These are phyloP conservation scores for Ilyonectria destructans DNA, from an alignment of 2,329 filamentous ascomycete species.

Conservation along the genomic window DNA sequence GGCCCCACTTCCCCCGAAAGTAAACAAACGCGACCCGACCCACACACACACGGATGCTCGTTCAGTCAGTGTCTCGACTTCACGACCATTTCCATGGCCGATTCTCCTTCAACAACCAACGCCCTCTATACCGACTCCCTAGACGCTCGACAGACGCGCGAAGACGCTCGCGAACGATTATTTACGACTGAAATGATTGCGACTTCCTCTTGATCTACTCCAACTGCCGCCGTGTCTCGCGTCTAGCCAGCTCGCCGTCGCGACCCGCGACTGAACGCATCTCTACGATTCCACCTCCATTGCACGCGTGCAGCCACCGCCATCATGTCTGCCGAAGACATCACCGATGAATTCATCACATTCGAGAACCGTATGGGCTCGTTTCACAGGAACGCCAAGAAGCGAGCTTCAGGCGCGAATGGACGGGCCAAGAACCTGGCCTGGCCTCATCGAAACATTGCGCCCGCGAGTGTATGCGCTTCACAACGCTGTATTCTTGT, in stretches of 20 bases:
- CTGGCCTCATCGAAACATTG: conserved; percentile 81
- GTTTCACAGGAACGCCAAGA: conserved; percentile 80
- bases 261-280: conserved; percentile 42
- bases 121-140: conserved; percentile 17
- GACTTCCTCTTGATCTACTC: conserved; percentile 33
- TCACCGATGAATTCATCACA: conserved; percentile 70
- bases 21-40: conserved; percentile 55
- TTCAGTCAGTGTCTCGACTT: conserved; percentile 30
- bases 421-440: conserved; percentile 68
- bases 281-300: conserved; percentile 36
- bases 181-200: conserved; percentile 41
- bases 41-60: conserved; percentile 36
- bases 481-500: conserved; percentile 18
- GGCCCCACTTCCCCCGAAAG: conserved; percentile 43
- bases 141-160: conserved; percentile 26
- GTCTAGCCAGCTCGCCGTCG: conserved; percentile 27
- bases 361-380: conserved; percentile 85
- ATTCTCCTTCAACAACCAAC: conserved; percentile 42
- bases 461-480: conserved; percentile 51
- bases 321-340: conserved; percentile 55
- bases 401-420: conserved; percentile 78
- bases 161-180: conserved; percentile 15
- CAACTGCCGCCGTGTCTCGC: conserved; percentile 25
- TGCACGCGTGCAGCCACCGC: conserved; percentile 41
- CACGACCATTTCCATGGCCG: conserved; percentile 29